Evolutionary conservation across 306 rosid genomes (phyloP).

Genomic region (Quercus bicolor): DNA sequence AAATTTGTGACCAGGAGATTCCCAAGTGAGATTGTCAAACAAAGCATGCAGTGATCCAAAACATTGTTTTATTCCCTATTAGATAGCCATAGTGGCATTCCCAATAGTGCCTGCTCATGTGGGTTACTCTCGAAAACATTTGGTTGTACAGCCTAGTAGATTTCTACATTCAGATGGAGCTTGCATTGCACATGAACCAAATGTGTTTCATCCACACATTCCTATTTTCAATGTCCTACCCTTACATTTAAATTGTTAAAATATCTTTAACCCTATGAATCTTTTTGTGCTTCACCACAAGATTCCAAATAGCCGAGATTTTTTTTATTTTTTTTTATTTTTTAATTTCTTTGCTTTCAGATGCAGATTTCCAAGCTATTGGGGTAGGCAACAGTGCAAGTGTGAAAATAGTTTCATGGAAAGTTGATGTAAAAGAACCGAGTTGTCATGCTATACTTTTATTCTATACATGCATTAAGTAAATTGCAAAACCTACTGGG

Average conservation of each 20-base stretch:
- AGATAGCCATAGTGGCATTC: not conserved
- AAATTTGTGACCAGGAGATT: not conserved
- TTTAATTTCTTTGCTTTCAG: not conserved
- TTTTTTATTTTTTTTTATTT: not conserved
- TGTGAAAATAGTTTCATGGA: not conserved
- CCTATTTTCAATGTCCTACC: not conserved
- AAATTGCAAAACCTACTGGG: not conserved
- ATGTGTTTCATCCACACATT: not conserved
- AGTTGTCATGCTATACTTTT: not conserved
- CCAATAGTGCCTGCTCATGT: not conserved
- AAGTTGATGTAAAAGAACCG: not conserved
- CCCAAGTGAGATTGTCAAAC: not conserved
- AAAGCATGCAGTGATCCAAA: not conserved
- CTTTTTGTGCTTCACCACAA: not conserved
- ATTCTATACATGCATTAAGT: conserved; percentile 11
- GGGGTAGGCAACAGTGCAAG: not conserved
- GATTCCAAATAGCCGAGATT: not conserved
- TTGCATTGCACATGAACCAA: not conserved
- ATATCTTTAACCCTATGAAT: not conserved
- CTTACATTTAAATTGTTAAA: not conserved
- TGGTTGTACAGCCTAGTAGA: not conserved
- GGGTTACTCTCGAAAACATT: not conserved
- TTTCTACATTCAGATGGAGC: not conserved
- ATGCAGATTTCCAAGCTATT: not conserved
- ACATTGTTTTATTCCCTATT: not conserved